Conservation (phyloP, 2,329 filamentous ascomycete species). For the Zasmidium cellare region DNA sequence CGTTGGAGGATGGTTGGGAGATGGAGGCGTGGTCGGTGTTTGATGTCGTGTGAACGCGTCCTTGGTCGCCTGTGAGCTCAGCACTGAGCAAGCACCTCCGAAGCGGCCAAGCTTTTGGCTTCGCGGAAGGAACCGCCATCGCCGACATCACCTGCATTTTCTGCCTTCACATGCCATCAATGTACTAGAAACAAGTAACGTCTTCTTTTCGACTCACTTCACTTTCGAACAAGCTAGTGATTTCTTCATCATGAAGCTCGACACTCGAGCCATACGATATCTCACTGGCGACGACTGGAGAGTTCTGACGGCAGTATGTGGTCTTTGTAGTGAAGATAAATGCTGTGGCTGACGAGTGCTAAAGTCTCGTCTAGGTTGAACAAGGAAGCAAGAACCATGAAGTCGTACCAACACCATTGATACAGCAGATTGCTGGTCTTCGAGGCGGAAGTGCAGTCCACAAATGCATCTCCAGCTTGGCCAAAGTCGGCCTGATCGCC, state of each 20-base stretch:
- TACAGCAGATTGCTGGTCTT: constrained; percentile 78
- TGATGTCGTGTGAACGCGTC: constrained; percentile 9
- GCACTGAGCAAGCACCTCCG: background rate
- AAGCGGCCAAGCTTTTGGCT: background rate
- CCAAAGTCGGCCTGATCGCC: constrained; percentile 88
- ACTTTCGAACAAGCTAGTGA: background rate
- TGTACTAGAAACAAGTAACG: background rate
- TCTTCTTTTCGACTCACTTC: background rate
- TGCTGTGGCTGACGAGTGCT: constrained; percentile 17
- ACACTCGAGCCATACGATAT: constrained; percentile 91
- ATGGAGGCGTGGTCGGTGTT: constrained; percentile 1
- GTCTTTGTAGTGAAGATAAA: background rate
- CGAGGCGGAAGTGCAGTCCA: constrained; percentile 75
- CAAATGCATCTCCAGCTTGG: constrained; percentile 82
- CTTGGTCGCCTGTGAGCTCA: constrained; percentile 10
- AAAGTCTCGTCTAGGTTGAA: constrained; percentile 66
- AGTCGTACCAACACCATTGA: constrained; percentile 86
- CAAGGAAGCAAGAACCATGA: constrained; percentile 95
- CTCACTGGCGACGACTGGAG: constrained; percentile 92
- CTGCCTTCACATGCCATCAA: constrained; percentile 7
- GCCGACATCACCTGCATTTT: constrained; percentile 11
- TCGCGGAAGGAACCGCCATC: constrained; percentile 3
- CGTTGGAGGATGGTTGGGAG: background rate
- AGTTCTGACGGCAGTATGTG: constrained; percentile 81
- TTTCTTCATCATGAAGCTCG: constrained; percentile 73